Base-by-base conservation (phyloP, 305 asterid genomes). In the Rubia occidens region DNA sequence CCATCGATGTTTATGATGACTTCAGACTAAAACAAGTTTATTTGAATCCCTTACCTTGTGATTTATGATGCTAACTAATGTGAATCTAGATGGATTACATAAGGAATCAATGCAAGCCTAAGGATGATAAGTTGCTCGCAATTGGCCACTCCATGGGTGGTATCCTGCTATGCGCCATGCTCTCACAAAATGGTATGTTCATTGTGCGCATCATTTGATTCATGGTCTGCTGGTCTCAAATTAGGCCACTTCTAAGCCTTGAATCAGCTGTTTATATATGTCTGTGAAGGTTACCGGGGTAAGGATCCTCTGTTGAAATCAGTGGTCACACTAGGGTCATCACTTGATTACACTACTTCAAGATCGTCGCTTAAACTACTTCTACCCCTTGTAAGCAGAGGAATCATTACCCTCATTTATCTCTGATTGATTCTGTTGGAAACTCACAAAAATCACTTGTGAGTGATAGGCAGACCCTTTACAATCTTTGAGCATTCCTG, bases 101-200 rank as follows among this genome's bases (percentile, higher is more conserved):
- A 71, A 79, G 77, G 81, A 70, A 51, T 35, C 76, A 59, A 5
- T 66, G 70, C 66, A 71, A 37, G 61, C 79, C 81, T 63, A 64
- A 70, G 69, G 81, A 76, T 35, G 66, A 66, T 60, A 76, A 76
- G 73, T 64, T 79, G 76, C 81, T 79, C 39, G 79, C 83, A 24
- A 71, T 79, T 29, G 83, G 83, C 72, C 83, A 79, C 64, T 79
- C 83, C 71, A 79, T 79, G 83, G 83, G 83, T 39, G 83, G 83
- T 63, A 79, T 79, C 70, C 71, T 79, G 75, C 71, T 79, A 71
- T 79, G 75, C 66, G 81, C 83, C 70, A 67, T 70, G 67, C 81
- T 79, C 42, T 79, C 83, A 11, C 72, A n/a, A 43, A 70, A 70
- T 60, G 76, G 83, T 79, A 76, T 51, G 78, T 32, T 32, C 35